A percentile compares a stretch with the other conserved stretches of the same genome.
Conservation (phyloP, 2,329 filamentous ascomycete species). For the Cryphonectria radicalis region DNA sequence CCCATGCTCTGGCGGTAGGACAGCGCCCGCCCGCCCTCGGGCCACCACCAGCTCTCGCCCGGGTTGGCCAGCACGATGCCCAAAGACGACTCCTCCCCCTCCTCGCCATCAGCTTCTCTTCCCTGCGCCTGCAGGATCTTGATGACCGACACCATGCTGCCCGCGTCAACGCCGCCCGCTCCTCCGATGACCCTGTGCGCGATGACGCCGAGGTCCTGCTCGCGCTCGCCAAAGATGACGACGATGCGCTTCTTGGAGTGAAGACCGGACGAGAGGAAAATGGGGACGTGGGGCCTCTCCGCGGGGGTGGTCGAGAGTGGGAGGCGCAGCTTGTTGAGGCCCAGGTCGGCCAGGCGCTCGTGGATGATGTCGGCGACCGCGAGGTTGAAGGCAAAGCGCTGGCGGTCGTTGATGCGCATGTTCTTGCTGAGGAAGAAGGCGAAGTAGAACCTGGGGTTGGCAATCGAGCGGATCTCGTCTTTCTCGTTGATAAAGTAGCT, state of each 20-base stretch:
- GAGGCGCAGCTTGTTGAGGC: slow-evolving; percentile 63
- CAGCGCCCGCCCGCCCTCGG: slow-evolving; percentile 63
- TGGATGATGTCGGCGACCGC: slow-evolving; percentile 65
- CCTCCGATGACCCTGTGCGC: slow-evolving; percentile 70
- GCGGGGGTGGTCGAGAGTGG: slow-evolving; percentile 53
- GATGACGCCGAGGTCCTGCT: slow-evolving; percentile 75
- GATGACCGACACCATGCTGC: slow-evolving; percentile 71
- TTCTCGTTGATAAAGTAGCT: slow-evolving; percentile 80
- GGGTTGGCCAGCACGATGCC: slow-evolving; percentile 76
- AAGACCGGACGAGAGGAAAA: slow-evolving; percentile 65
- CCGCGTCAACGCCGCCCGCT: slow-evolving; percentile 67
- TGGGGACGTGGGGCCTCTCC: slow-evolving; percentile 65
- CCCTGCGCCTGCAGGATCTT: slow-evolving; percentile 46
- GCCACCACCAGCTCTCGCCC: slow-evolving; percentile 78
- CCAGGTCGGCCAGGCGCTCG: slow-evolving; percentile 63
- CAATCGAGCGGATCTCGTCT: slow-evolving; percentile 74
- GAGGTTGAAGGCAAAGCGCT: slow-evolving; percentile 77
- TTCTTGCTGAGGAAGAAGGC: slow-evolving; percentile 76
- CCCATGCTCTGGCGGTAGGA: slow-evolving; percentile 60
- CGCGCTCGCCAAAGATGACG: slow-evolving; percentile 73
- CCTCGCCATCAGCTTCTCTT: slow-evolving; percentile 41
- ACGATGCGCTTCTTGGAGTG: slow-evolving; percentile 64
- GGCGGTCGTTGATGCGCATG: slow-evolving; percentile 75
- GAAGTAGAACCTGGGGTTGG: slow-evolving; percentile 71
- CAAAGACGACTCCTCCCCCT: slow-evolving; percentile 31